Conservation (phyloP, 768 basidiomycete species). For the Boletus patriciae region DNA sequence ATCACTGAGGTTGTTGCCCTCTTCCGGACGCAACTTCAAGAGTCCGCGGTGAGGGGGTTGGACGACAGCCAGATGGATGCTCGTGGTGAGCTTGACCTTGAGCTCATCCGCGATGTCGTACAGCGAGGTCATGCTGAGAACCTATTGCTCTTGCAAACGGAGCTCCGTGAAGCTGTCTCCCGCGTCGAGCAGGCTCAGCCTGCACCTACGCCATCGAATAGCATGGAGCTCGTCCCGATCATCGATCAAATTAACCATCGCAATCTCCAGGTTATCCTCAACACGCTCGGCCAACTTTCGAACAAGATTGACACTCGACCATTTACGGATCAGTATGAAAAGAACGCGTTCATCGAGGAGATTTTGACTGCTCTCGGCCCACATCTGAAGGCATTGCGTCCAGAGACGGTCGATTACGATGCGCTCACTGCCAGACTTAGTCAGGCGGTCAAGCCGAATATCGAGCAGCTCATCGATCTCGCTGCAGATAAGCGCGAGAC, state of each 20-base stretch:
- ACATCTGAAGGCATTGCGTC: constrained; percentile 56
- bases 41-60: constrained; percentile 53
- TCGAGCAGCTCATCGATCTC: constrained; percentile 84
- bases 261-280: constrained; percentile 59
- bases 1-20: constrained; percentile 66
- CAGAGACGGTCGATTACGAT: constrained; percentile 77
- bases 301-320: constrained; percentile 36
- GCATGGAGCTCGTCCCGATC: constrained; percentile 40
- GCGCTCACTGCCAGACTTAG: constrained; percentile 69
- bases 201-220: constrained; percentile 11
- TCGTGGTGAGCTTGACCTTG: constrained; percentile 75
- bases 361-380: constrained; percentile 59
- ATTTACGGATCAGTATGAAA: constrained; percentile 44
- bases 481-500: constrained; percentile 89
- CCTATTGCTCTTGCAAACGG: constrained; percentile 55
- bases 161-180: constrained; percentile 53
- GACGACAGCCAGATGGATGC: constrained; percentile 71
- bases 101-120: constrained; percentile 67
- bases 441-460: constrained; percentile 87
- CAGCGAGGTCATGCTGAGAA: constrained; percentile 66
- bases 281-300: constrained; percentile 53
- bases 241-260: constrained; percentile 61
- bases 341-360: constrained; percentile 60
- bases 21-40: constrained; percentile 67
- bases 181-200: constrained; percentile 37